phyloP scores from a whole-genome alignment of 169 alveolate genomes.

The Plasmodium vinckei region DNA sequence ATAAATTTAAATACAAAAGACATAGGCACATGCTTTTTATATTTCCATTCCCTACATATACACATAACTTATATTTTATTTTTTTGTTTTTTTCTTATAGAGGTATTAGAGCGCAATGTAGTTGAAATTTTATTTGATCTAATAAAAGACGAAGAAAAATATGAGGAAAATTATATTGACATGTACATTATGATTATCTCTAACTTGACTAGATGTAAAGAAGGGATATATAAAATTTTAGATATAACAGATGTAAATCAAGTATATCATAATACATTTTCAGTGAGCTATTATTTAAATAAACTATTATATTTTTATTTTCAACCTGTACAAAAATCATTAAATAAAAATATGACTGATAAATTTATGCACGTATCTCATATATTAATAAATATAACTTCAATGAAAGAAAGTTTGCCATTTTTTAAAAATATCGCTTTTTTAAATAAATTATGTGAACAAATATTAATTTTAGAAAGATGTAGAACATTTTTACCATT shows the following conservation, averaged over 20 bases:
- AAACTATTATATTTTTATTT: conserved; percentile 35
- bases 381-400: conserved; percentile 36
- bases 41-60: too few relatives aligned
- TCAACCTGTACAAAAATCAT: conserved; percentile 17
- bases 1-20: too few relatives aligned
- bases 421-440: conserved; percentile 33
- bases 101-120: conserved; percentile 10
- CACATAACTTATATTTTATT: background rate
- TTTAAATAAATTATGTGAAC: conserved; percentile 24
- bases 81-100: background rate
- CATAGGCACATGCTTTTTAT: too few relatives aligned
- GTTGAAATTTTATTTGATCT: conserved; percentile 51
- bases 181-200: conserved; percentile 45
- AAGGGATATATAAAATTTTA: conserved; percentile 34
- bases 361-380: conserved; percentile 32
- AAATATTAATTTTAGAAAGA: conserved; percentile 15
- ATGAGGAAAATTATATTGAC: conserved; percentile 25
- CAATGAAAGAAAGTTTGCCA: conserved; percentile 35
- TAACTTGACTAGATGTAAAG: conserved; percentile 37
- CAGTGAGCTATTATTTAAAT: conserved; percentile 31
- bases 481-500: conserved; percentile 19
- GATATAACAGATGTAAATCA: background rate
- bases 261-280: background rate
- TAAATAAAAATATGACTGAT: conserved; percentile 25
- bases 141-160: conserved; percentile 38